Evolutionary conservation across 257 asterid species (phyloP).

Genomic region (Paulownia fortunei): DNA sequence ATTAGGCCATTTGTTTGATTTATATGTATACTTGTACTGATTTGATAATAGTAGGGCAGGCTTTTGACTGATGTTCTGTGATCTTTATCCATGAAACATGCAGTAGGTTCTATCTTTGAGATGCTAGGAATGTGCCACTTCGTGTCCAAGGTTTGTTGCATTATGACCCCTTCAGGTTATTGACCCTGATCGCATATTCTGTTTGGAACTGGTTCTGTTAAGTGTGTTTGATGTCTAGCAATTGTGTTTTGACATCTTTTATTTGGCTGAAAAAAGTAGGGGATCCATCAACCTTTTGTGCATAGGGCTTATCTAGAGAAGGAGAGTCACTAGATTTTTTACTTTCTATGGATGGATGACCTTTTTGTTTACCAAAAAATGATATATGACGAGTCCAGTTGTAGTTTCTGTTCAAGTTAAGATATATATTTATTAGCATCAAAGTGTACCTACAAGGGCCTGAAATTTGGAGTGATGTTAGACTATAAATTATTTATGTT

Average conservation of each 20-base stretch:
- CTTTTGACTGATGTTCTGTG: neutral
- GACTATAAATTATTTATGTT: neutral
- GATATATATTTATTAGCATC: conserved; percentile 5
- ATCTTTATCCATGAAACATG: conserved; percentile 3
- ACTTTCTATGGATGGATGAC: conserved; percentile 14
- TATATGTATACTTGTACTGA: neutral
- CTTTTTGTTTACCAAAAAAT: neutral
- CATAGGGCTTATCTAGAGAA: neutral
- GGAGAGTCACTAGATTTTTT: neutral
- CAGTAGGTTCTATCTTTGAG: neutral
- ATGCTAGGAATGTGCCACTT: neutral
- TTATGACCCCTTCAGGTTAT: neutral
- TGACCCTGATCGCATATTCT: neutral
- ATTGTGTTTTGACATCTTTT: conserved; percentile 5
- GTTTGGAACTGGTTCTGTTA: neutral
- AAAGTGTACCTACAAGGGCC: conserved; percentile 11
- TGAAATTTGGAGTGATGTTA: neutral
- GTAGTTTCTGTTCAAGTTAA: conserved; percentile 11
- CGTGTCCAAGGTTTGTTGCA: neutral
- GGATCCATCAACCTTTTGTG: neutral
- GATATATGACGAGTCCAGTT: neutral
- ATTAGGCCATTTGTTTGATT: neutral
- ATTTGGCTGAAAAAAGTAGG: conserved; percentile 2
- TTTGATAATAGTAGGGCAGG: neutral
- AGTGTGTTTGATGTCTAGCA: neutral